phyloP scores from a whole-genome alignment of 768 basidiomycete species.

The Udeniomyces megalosporus region DNA sequence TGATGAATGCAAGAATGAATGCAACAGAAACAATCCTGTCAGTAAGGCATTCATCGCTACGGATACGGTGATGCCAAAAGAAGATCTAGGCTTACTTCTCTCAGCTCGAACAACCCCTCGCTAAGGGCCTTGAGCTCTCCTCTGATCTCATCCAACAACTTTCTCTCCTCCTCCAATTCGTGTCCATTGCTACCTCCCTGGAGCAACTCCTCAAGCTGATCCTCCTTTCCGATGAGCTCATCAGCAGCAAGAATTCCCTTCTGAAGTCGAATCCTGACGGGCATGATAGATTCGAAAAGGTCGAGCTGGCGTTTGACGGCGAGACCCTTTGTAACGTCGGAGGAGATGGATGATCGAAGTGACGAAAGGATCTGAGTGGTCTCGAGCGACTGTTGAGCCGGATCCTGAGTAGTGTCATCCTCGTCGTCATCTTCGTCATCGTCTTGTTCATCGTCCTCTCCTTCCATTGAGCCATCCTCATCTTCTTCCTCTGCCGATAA shows the following conservation, averaged over 20 bases:
- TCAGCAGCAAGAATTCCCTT: conserved; percentile 7
- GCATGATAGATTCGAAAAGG: conserved; percentile 10
- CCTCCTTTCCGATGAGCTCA: background rate
- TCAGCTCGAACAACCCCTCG: conserved; percentile 14
- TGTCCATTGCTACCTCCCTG: background rate
- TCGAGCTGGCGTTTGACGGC: conserved; percentile 15
- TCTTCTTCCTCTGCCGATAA: background rate
- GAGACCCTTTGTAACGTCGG: conserved; percentile 12
- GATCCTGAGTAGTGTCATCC: background rate
- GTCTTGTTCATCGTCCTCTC: background rate
- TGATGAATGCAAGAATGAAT: background rate
- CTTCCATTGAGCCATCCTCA: background rate
- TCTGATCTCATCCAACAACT: background rate
- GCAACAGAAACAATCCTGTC: no score
- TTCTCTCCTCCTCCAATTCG: background rate
- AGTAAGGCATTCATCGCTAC: no score
- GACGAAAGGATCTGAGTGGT: conserved; percentile 15
- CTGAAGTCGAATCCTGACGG: conserved; percentile 12
- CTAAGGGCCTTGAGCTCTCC: conserved; percentile 5
- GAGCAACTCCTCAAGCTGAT: background rate
- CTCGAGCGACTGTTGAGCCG: conserved; percentile 2
- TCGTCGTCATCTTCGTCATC: conserved; percentile 3
- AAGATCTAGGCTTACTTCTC: background rate
- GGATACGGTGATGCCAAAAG: no score
- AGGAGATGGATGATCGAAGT: conserved; percentile 11